A percentile compares a stretch with the other conserved stretches of the same genome.
Conservation (phyloP, 1,139 yeast species). For the Saccharomyces hybrid region DNA sequence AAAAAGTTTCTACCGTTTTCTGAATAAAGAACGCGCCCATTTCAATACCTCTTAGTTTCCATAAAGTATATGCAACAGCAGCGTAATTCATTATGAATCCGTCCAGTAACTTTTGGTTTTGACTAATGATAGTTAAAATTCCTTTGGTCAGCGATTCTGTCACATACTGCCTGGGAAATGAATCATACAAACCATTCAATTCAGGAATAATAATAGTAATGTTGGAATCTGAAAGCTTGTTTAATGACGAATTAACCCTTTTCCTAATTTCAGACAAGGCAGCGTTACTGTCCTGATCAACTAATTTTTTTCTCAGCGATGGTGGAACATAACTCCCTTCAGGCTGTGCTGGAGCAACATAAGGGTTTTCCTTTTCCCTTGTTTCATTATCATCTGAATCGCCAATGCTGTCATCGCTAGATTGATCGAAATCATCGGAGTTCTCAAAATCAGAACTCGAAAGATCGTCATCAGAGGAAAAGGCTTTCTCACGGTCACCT, state of each 20-base stretch:
- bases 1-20: conserved; percentile 57
- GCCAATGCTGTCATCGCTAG: conserved; percentile 39
- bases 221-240: conserved; percentile 81
- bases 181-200: conserved; percentile 51
- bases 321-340: conserved; percentile 64
- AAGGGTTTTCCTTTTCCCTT: conserved; percentile 61
- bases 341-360: conserved; percentile 58
- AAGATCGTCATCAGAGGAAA: conserved; percentile 41
- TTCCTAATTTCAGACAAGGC: conserved; percentile 46
- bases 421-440: conserved; percentile 36
- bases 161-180: conserved; percentile 68
- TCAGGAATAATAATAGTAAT: conserved; percentile 62
- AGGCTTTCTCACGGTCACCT: conserved; percentile 25
- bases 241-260: conserved; percentile 70
- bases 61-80: conserved; percentile 65
- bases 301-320: conserved; percentile 54
- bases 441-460: conserved; percentile 44
- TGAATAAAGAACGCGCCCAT: conserved; percentile 88
- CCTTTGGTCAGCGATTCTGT: conserved; percentile 59
- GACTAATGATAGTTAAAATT: conserved; percentile 61
- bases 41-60: conserved; percentile 74
- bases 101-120: conserved; percentile 59
- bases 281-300: conserved; percentile 37
- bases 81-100: conserved; percentile 76
- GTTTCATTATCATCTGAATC: conserved; percentile 30